Evolutionary conservation across 2,329 filamentous ascomycete genomes (phyloP), one percentile per base, ranked within the genome.

Genomic region (Myriosclerotinia duriaeana): DNA sequence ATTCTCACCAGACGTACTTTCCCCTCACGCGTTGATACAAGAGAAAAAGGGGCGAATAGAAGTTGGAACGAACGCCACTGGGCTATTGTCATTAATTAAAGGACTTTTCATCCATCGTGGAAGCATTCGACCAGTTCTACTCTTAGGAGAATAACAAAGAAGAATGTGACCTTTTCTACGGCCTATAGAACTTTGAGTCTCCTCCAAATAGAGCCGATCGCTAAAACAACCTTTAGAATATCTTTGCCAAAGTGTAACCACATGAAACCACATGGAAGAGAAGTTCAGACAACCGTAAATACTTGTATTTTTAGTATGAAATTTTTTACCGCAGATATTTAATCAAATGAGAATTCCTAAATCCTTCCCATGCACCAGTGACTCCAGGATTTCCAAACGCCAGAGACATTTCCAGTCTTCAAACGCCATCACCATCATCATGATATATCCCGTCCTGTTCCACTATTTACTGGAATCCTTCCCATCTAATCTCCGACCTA

Each of bases 401-500:
- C 30, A 34, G 30, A 34, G 30, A 34, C 30, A 34, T 34, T 34
- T 5, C 30, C 30, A 38, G 14, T 30, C 30, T 9, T 42, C 11
- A 22, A 59, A 59, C 63, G 30, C 63, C 53, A 59, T 55, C 55
- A 53, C 15, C 36, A 38, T n/a, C 12, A 53, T 44, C 38, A 46
- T 61, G 52, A 26, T 36, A 20, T 14, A 61, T 36, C 34, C 9
- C 11, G 14, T 60, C 26, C 8, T 26, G 26, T 26, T 22, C 17
- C 38, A 38, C 38, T 60, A 61, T 38, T 34, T 53, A 15, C 17
- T 50, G 56, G 60, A 36, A 56, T 42, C 36, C 34, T 66, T 55
- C 34, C 71, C 72, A 69, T 73, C 72, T 64, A 73, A 60, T 54
- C 71, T 65, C 44, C 71, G 61, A 36, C 71, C 71, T n/a, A 69